A percentile compares a stretch with the other conserved stretches of the same genome.
These are phyloP conservation scores for Leishmania mexicana DNA, from an alignment of 208 protist genomes.

Conservation along the genomic window DNA sequence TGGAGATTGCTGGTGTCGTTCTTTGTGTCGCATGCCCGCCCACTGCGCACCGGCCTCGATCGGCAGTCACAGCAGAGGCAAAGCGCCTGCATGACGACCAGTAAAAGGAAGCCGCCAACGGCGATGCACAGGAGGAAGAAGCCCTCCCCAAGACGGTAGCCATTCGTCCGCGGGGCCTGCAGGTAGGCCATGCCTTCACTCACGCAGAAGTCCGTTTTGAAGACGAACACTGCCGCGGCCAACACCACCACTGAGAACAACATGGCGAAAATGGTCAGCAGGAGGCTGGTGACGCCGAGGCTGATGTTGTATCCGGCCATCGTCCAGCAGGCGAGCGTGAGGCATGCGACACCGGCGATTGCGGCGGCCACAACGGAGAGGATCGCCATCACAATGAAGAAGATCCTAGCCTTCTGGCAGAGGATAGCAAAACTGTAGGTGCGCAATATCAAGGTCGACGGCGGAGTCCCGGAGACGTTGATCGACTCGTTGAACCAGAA, in stretches of 20 bases:
- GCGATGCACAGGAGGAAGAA: constrained; percentile 25
- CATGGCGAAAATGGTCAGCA: neutral
- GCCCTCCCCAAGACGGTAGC: constrained; percentile 28
- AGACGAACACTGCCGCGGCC: neutral
- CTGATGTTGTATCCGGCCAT: neutral
- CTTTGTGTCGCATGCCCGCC: neutral
- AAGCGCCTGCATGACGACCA: neutral
- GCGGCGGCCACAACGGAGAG: neutral
- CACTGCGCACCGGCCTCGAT: neutral
- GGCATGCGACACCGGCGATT: neutral
- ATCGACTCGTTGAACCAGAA: constrained; percentile 9
- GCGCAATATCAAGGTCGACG: neutral
- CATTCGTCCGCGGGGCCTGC: neutral
- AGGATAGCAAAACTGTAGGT: neutral
- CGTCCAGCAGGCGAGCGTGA: constrained; percentile 5
- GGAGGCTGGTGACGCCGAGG: neutral
- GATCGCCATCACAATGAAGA: neutral
- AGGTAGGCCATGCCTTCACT: fast-evolving
- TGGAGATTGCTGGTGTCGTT: neutral
- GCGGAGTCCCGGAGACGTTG: too few species aligned
- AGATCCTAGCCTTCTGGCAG: neutral
- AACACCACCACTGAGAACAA: neutral
- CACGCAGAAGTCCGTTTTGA: neutral
- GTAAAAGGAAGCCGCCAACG: constrained; percentile 23
- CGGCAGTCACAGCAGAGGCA: constrained; percentile 5